phyloP scores from a whole-genome alignment of 768 basidiomycete genomes.

The Porphyrellus cyaneotinctus region DNA sequence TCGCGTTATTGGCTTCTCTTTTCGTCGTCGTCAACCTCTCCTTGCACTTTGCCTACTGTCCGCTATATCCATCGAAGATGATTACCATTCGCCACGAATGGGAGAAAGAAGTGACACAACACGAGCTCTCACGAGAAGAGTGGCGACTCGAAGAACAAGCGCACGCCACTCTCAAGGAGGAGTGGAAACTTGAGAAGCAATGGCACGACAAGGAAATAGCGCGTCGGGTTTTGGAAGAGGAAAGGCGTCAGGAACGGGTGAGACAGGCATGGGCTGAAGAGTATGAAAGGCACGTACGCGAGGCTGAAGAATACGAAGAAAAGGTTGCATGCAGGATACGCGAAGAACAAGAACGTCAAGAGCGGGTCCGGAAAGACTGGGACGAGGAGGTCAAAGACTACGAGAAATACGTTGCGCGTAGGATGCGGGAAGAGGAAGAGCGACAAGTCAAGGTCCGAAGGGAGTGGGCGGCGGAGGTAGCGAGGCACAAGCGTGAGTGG shows the following conservation, averaged over 20 bases:
- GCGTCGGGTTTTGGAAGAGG: conserved; percentile 1
- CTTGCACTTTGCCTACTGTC: conserved; percentile 9
- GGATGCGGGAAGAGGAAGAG: conserved; percentile 4
- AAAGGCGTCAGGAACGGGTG: conserved; percentile 6
- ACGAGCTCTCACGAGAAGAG: not conserved
- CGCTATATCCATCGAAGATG: conserved; percentile 12
- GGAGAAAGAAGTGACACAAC: not conserved
- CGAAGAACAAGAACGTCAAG: not conserved
- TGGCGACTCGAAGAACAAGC: conserved; percentile 9
- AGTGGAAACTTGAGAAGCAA: conserved; percentile 13
- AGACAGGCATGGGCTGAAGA: conserved; percentile 6
- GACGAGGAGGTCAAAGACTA: not conserved
- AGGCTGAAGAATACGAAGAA: not conserved
- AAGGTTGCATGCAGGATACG: not conserved
- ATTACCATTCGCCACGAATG: conserved; percentile 6
- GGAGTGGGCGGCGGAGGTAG: not conserved
- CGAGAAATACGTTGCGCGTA: not conserved
- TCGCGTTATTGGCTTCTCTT: not conserved
- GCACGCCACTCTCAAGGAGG: not conserved
- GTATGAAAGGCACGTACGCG: not conserved
- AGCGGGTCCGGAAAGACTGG: not conserved
- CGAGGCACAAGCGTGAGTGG: conserved; percentile 2
- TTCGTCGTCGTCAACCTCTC: not conserved
- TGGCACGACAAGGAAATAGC: conserved; percentile 11
- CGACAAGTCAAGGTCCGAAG: not conserved